Percentiles rank a stretch among this genome's conserved stretches.
Conservation (phyloP, 495 filamentous ascomycete genomes). For the Niebla homalea region DNA sequence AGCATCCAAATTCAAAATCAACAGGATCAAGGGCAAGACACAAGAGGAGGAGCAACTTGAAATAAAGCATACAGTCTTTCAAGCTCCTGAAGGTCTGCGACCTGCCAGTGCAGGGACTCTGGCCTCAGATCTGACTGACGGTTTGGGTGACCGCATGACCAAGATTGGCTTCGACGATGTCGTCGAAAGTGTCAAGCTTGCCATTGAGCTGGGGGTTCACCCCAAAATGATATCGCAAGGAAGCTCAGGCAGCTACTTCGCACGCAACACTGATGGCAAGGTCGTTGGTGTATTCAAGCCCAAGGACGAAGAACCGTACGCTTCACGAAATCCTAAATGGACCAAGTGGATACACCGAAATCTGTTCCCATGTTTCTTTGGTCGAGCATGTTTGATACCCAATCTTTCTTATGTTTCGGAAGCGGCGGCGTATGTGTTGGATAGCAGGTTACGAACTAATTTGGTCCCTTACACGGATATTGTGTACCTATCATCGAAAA, state of each 20-base stretch:
- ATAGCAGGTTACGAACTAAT: constrained; percentile 77
- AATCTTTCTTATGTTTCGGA: constrained; percentile 99
- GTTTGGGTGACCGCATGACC: constrained; percentile 45
- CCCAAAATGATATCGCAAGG: constrained; percentile 93
- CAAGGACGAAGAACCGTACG: constrained; percentile 97
- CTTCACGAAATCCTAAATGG: constrained; percentile 83
- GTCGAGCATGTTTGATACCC: constrained; percentile 88
- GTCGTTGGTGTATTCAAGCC: constrained; percentile 97
- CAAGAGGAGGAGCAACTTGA: constrained; percentile 78
- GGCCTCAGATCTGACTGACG: constrained; percentile 39
- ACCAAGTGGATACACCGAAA: constrained; percentile 93
- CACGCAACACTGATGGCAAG: constrained; percentile 77
- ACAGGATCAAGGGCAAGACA: constrained; percentile 58
- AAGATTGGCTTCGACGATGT: constrained; percentile 74
- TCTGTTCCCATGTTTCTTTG: constrained; percentile 94
- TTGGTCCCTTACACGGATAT: constrained; percentile 95
- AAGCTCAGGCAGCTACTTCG: constrained; percentile 96
- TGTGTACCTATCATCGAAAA: constrained; percentile 85
- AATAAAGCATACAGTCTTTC: constrained; percentile 95
- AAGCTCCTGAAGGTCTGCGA: constrained; percentile 70
- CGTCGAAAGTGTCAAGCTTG: constrained; percentile 76
- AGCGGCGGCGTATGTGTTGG: constrained; percentile 89
- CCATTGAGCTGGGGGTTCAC: constrained; percentile 85
- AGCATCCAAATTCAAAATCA: constrained; percentile 89
- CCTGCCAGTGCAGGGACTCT: constrained; percentile 66